These are phyloP conservation scores for Aspergillus avenaceus DNA, from an alignment of 495 filamentous ascomycete species.

Conservation along the genomic window DNA sequence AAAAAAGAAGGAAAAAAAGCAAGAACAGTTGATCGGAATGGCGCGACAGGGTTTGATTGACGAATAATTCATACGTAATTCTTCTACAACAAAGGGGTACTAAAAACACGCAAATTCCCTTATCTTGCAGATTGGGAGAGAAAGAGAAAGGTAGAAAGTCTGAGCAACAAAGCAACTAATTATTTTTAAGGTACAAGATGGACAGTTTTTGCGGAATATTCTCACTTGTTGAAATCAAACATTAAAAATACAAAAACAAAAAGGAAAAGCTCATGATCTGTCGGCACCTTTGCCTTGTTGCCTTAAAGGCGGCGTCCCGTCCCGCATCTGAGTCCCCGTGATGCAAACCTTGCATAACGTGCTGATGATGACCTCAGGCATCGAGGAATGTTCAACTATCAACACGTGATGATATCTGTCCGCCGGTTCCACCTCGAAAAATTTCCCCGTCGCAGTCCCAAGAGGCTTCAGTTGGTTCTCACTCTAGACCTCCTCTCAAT, in stretches of 20 bases:
- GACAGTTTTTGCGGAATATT: too few relatives aligned
- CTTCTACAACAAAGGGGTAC: not conserved
- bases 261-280: not conserved
- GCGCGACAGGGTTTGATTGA: not conserved
- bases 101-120: too few relatives aligned
- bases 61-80: not conserved
- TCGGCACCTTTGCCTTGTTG: slow-evolving; percentile 8
- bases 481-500: slow-evolving; percentile 18
- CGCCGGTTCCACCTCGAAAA: slow-evolving; percentile 44
- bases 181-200: too few relatives aligned
- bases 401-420: slow-evolving; percentile 46
- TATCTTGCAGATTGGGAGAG: not conserved
- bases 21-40: not conserved
- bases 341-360: not conserved
- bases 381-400: slow-evolving; percentile 25
- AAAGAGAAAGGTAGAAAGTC: too few relatives aligned
- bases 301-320: slow-evolving; percentile 14
- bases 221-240: not conserved
- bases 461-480: slow-evolving; percentile 20
- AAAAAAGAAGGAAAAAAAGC: not conserved
- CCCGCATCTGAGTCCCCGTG: slow-evolving; percentile 4
- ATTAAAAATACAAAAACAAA: not conserved
- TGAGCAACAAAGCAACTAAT: not conserved
- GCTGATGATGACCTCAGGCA: not conserved
- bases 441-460: slow-evolving; percentile 33